These are phyloP conservation scores for Pythium dissotocum DNA, from an alignment of 352 stramenopile genomes.

Conservation along the genomic window DNA sequence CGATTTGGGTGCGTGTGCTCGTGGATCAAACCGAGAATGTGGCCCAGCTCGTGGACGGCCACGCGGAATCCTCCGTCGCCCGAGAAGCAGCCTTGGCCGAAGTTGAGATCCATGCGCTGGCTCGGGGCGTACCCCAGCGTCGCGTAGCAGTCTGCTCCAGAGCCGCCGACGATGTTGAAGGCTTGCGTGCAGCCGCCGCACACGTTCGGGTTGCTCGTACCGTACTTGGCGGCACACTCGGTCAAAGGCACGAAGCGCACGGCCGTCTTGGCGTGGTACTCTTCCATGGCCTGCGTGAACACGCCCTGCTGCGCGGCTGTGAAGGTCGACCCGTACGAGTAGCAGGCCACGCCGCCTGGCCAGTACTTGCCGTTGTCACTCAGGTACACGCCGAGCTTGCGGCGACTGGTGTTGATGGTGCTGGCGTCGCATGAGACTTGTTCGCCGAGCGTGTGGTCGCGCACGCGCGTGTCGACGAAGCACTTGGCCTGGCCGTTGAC, in stretches of 20 bases:
- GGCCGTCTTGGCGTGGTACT: slow-evolving; percentile 36
- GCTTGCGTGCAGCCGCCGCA: slow-evolving; percentile 44
- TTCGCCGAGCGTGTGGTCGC: slow-evolving; percentile 29
- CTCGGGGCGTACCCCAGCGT: slow-evolving; percentile 44
- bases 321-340: slow-evolving; percentile 33
- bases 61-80: slow-evolving; percentile 41
- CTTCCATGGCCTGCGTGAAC: slow-evolving; percentile 39
- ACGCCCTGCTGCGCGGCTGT: slow-evolving; percentile 33
- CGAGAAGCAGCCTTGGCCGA: slow-evolving; percentile 41
- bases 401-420: slow-evolving; percentile 40
- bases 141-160: slow-evolving; percentile 38
- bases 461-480: slow-evolving; percentile 39
- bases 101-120: slow-evolving; percentile 47
- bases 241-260: slow-evolving; percentile 40
- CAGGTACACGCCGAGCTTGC: slow-evolving; percentile 41
- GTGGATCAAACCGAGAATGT: slow-evolving; percentile 46
- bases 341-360: slow-evolving; percentile 45
- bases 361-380: slow-evolving; percentile 34
- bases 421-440: slow-evolving; percentile 33
- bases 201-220: slow-evolving; percentile 28
- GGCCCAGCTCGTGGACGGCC: slow-evolving; percentile 46
- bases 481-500: slow-evolving; percentile 28
- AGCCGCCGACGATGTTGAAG: slow-evolving; percentile 31
- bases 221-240: slow-evolving; percentile 31
- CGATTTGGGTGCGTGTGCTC: slow-evolving; percentile 50